These are phyloP conservation scores for Gilbertella persicaria DNA, from an alignment of 371 early-diverging fungal species.

Conservation along the genomic window DNA sequence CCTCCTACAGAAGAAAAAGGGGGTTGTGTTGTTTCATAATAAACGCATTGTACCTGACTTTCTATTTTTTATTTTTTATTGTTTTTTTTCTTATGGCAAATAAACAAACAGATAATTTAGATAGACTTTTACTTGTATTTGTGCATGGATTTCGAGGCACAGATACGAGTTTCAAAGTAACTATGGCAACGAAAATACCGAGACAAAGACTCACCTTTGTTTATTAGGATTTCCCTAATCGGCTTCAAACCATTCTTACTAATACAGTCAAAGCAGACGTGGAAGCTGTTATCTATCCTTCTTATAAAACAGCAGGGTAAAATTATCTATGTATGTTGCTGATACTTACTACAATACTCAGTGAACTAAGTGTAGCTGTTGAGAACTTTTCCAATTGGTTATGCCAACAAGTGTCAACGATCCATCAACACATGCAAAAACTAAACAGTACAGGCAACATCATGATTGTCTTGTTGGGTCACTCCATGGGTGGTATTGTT, in stretches of 20 bases:
- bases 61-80: neutral
- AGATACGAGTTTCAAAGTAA: slow-evolving; percentile 46
- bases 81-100: neutral
- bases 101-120: slow-evolving; percentile 7
- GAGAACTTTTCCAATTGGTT: slow-evolving; percentile 51
- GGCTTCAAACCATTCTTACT: slow-evolving; percentile 53
- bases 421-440: slow-evolving; percentile 24
- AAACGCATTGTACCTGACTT: neutral
- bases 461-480: slow-evolving; percentile 48
- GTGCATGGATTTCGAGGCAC: slow-evolving; percentile 63
- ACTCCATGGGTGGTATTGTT: slow-evolving; percentile 69
- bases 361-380: slow-evolving; percentile 46
- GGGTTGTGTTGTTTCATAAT: slow-evolving; percentile 37
- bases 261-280: slow-evolving; percentile 49
- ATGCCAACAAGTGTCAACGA: slow-evolving; percentile 36
- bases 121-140: slow-evolving; percentile 52
- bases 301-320: slow-evolving; percentile 64
- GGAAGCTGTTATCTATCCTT: slow-evolving; percentile 56
- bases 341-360: neutral
- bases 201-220: neutral
- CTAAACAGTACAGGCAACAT: slow-evolving; percentile 33
- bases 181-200: neutral
- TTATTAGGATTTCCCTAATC: slow-evolving; percentile 58
- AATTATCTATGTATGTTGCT: neutral
- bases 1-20: slow-evolving; percentile 61